phyloP scores from a whole-genome alignment of 768 basidiomycete species.

The Lentinula sp. region DNA sequence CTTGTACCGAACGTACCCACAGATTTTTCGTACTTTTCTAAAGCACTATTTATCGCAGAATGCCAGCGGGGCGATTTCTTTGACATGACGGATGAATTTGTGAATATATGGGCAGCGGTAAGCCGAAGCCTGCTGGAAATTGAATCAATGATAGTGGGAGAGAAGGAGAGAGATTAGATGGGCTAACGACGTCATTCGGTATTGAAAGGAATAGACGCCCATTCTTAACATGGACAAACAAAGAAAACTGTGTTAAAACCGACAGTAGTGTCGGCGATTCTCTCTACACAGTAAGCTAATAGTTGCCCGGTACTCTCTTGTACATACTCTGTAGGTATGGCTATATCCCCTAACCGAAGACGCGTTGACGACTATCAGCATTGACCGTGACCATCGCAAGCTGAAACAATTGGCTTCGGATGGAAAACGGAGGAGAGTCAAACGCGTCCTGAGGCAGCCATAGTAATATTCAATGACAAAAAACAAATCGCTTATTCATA shows the following conservation, averaged over 20 bases:
- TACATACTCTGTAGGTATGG: too few species aligned
- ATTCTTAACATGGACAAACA: too few species aligned
- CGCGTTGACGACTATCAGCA: too few species aligned
- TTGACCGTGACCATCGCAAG: too few species aligned
- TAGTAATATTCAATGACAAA: neutral
- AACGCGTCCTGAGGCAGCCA: neutral
- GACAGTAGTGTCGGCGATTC: too few species aligned
- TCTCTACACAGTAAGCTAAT: too few species aligned
- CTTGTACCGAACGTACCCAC: slow-evolving; percentile 23
- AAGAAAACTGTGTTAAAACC: too few species aligned
- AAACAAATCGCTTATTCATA: neutral
- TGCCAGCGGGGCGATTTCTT: slow-evolving; percentile 39
- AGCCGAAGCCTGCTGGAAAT: neutral
- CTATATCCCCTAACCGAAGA: too few species aligned
- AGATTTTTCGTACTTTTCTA: slow-evolving; percentile 31
- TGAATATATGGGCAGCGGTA: neutral
- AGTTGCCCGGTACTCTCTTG: too few species aligned
- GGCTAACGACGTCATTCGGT: neutral
- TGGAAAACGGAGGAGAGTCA: neutral
- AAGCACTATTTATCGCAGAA: slow-evolving; percentile 33
- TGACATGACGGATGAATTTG: slow-evolving; percentile 5
- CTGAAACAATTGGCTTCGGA: neutral
- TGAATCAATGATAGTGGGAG: neutral
- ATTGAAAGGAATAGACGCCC: too few species aligned
- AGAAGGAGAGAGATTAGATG: neutral